Conservation (phyloP, 257 asterid species). For the Solanum paucissectum region DNA sequence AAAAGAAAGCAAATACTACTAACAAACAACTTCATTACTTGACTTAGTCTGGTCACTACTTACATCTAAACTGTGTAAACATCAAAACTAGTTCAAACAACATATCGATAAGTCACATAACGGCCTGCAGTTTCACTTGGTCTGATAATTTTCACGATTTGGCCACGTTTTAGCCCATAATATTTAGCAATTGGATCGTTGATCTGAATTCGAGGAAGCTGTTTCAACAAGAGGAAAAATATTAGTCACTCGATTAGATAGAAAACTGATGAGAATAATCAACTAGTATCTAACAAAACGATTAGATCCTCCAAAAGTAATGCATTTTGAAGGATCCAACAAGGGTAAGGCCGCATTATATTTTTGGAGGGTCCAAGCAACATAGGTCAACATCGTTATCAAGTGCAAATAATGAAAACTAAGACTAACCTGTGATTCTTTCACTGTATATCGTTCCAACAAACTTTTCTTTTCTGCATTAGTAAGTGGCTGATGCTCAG, state of each 20-base stretch:
- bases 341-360: neutral
- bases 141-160: slow-evolving; percentile 67
- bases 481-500: slow-evolving; percentile 65
- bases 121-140: slow-evolving; percentile 94
- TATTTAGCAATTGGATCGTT: slow-evolving; percentile 75
- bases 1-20: neutral
- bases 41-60: neutral
- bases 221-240: slow-evolving; percentile 1
- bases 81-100: slow-evolving; percentile 27
- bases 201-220: slow-evolving; percentile 77
- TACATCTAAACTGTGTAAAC: neutral
- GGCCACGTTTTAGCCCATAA: slow-evolving; percentile 66
- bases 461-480: slow-evolving; percentile 70
- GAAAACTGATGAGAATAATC: neutral
- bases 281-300: neutral
- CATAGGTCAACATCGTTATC: neutral
- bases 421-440: slow-evolving; percentile 67
- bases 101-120: slow-evolving; percentile 66
- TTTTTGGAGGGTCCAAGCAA: neutral
- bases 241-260: neutral
- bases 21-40: neutral
- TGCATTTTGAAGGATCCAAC: neutral
- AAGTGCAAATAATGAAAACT: neutral
- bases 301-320: neutral
- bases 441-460: slow-evolving; percentile 78